A percentile compares a stretch with the other conserved stretches of the same genome.
Evolutionary conservation across 2,329 filamentous ascomycete species (phyloP).

Genomic region (Cladophialophora psammophila): DNA sequence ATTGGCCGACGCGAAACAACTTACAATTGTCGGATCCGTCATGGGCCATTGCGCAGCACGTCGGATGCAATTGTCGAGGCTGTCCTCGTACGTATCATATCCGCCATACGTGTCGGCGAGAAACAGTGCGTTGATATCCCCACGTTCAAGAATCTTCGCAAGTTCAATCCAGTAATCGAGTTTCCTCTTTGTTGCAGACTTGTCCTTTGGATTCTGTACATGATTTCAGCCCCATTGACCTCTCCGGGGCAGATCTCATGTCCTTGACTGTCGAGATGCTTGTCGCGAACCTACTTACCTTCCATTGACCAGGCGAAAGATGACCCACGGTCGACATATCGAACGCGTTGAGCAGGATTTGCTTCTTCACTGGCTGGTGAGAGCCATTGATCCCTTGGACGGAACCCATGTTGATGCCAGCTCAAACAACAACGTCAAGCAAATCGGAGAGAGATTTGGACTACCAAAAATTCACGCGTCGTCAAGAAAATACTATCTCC

Average conservation of each 20-base stretch:
- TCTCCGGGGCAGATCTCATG: neutral
- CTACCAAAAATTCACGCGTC: neutral
- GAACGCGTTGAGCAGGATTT: constrained; percentile 70
- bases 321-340: constrained; percentile 72
- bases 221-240: constrained; percentile 2
- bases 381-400: constrained; percentile 39
- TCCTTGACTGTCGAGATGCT: neutral
- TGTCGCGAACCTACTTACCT: constrained; percentile 50
- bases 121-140: constrained; percentile 68
- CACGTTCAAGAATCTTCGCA: constrained; percentile 62
- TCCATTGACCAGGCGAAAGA: constrained; percentile 72
- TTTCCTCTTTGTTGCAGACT: constrained; percentile 64
- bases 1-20: constrained; percentile 39
- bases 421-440: neutral
- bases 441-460: neutral
- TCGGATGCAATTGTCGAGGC: constrained; percentile 66
- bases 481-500: neutral
- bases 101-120: constrained; percentile 66
- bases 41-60: constrained; percentile 70
- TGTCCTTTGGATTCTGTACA: constrained; percentile 65
- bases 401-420: constrained; percentile 29
- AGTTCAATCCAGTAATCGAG: constrained; percentile 64
- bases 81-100: constrained; percentile 50
- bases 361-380: constrained; percentile 51
- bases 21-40: constrained; percentile 68